Evolutionary conservation across 495 filamentous ascomycete species (phyloP).

Genomic region (Podospora conica): DNA sequence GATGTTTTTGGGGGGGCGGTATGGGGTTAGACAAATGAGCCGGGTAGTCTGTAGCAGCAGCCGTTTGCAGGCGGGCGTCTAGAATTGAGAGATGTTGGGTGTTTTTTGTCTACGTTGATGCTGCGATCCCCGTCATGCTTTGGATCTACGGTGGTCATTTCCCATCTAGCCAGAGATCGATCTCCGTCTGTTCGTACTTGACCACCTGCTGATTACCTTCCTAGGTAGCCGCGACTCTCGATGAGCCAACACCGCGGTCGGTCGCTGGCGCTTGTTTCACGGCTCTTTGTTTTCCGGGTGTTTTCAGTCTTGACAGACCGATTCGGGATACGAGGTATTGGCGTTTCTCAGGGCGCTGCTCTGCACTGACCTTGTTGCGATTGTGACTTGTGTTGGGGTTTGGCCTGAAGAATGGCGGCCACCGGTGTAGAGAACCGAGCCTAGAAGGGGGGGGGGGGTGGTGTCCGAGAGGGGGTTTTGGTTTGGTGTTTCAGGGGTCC

Average conservation of each 20-base stretch:
- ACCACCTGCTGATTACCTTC: no score
- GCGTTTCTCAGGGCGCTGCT: no score
- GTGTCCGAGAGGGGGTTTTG: not conserved
- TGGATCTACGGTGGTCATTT: no score
- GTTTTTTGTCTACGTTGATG: not conserved
- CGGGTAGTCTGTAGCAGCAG: not conserved
- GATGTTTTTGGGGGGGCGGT: conserved; percentile 4
- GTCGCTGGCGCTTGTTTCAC: not conserved
- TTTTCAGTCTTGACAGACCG: not conserved
- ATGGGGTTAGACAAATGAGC: not conserved
- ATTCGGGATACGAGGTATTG: not conserved
- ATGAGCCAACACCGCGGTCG: no score
- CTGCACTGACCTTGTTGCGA: not conserved
- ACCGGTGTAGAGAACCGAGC: not conserved
- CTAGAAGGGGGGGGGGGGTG: not conserved
- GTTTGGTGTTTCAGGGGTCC: not conserved
- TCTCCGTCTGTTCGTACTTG: no score
- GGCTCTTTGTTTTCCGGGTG: not conserved
- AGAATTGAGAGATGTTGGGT: not conserved
- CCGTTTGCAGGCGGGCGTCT: not conserved
- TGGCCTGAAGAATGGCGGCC: not conserved
- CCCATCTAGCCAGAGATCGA: no score
- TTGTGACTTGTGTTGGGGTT: not conserved
- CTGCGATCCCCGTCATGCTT: no score
- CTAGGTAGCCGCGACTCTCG: no score